Percentiles rank a stretch among this genome's conserved stretches.
Conservation (phyloP, 1,139 yeast species). For the Kurtzmaniella quercitrusa region DNA sequence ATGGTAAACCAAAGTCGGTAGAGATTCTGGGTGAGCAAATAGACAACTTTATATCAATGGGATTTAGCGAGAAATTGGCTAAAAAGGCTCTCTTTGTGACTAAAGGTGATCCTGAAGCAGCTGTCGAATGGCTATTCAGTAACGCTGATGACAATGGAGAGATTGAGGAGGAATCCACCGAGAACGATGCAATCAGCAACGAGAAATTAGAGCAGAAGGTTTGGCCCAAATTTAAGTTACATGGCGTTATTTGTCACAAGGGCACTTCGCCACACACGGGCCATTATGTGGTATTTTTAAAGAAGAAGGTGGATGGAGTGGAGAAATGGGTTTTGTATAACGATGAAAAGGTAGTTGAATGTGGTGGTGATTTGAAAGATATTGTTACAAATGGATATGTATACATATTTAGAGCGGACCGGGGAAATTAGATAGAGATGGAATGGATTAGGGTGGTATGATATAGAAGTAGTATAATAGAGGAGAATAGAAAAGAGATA, state of each 20-base stretch:
- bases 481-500: too few relatives aligned
- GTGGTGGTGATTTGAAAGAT: constrained; percentile 63
- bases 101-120: constrained; percentile 59
- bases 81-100: constrained; percentile 63
- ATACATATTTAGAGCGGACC: constrained; percentile 38
- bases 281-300: constrained; percentile 85
- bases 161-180: constrained; percentile 18
- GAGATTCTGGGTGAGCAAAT: constrained; percentile 34
- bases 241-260: constrained; percentile 85
- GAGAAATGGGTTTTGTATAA: constrained; percentile 81
- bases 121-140: constrained; percentile 86
- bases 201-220: constrained; percentile 10
- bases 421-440: not conserved
- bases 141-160: constrained; percentile 62
- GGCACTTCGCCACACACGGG: constrained; percentile 95
- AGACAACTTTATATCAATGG: constrained; percentile 65
- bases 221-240: constrained; percentile 44
- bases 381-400: constrained; percentile 62
- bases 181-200: constrained; percentile 13
- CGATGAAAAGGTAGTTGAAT: constrained; percentile 86
- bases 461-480: not conserved
- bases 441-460: not conserved
- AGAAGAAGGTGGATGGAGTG: constrained; percentile 32
- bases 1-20: constrained; percentile 3
- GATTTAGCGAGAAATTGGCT: constrained; percentile 61